These are phyloP conservation scores for Pestalotiopsis sp. DNA, from an alignment of 2,329 filamentous ascomycete genomes.

Conservation along the genomic window DNA sequence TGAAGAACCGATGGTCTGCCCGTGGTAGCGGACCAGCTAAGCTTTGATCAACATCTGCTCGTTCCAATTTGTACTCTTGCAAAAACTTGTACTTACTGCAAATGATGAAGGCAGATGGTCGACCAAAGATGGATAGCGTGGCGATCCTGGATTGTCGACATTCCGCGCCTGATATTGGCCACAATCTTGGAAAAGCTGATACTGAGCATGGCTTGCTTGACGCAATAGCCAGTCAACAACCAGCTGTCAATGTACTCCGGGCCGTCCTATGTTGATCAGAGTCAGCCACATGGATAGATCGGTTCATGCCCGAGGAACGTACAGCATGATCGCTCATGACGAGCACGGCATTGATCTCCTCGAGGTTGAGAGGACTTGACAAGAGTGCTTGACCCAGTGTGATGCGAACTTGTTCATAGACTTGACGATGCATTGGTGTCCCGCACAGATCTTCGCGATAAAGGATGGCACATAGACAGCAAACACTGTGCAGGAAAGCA, in stretches of 20 bases:
- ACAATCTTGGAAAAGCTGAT: slow-evolving; percentile 42
- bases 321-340: slow-evolving; percentile 38
- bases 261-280: slow-evolving; percentile 22
- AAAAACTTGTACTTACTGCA: slow-evolving; percentile 28
- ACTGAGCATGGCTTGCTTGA: slow-evolving; percentile 42
- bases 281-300: background rate
- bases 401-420: slow-evolving; percentile 39
- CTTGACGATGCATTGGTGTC: slow-evolving; percentile 31
- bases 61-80: background rate
- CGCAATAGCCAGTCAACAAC: slow-evolving; percentile 41
- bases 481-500: slow-evolving; percentile 39
- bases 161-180: slow-evolving; percentile 32
- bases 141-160: slow-evolving; percentile 32
- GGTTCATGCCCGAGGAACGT: slow-evolving; percentile 7
- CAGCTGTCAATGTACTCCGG: slow-evolving; percentile 43
- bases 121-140: slow-evolving; percentile 36
- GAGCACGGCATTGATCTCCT: slow-evolving; percentile 40
- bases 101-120: slow-evolving; percentile 36
- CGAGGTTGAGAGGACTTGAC: slow-evolving; percentile 38
- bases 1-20: slow-evolving; percentile 39
- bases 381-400: slow-evolving; percentile 39
- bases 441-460: slow-evolving; percentile 31
- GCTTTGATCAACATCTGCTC: background rate
- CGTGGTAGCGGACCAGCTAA: slow-evolving; percentile 40
- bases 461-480: slow-evolving; percentile 39